Evolutionary conservation across 352 stramenopile species (phyloP).

Genomic region (Globisporangium cystogenes): DNA sequence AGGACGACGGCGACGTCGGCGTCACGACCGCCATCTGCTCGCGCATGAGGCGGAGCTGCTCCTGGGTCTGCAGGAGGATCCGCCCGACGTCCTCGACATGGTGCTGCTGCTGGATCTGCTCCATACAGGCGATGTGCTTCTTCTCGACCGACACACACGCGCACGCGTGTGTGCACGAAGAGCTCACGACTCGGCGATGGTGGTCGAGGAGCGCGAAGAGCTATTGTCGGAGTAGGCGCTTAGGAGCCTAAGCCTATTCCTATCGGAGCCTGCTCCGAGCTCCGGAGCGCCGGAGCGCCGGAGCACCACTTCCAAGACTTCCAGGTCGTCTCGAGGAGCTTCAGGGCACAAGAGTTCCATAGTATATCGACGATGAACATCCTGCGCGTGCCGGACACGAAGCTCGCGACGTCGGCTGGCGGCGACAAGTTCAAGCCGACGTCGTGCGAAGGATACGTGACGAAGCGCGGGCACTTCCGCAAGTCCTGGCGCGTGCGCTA

Average conservation of each 20-base stretch:
- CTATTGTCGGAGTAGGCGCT: too few species aligned
- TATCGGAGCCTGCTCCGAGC: not conserved
- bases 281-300: too few species aligned
- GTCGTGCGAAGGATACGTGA: conserved; percentile 84
- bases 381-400: conserved; percentile 34
- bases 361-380: too few species aligned
- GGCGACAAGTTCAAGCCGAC: conserved; percentile 46
- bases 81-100: conserved; percentile 80
- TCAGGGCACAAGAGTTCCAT: too few species aligned
- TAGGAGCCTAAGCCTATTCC: too few species aligned
- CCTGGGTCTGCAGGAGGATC: conserved; percentile 76
- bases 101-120: conserved; percentile 71
- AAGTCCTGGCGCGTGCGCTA: conserved; percentile 84
- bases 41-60: conserved; percentile 67
- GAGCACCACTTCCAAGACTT: too few species aligned
- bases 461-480: conserved; percentile 76
- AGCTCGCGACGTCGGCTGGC: conserved; percentile 9
- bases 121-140: too few species aligned
- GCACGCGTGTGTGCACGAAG: too few species aligned
- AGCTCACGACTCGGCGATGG: too few species aligned
- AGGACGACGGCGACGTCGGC: conserved; percentile 20
- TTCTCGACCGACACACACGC: too few species aligned
- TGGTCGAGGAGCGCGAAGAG: too few species aligned
- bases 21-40: conserved; percentile 56
- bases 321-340: too few species aligned